Evolutionary conservation across 2,329 filamentous ascomycete species (phyloP).

Genomic region (Penicillium sp.): DNA sequence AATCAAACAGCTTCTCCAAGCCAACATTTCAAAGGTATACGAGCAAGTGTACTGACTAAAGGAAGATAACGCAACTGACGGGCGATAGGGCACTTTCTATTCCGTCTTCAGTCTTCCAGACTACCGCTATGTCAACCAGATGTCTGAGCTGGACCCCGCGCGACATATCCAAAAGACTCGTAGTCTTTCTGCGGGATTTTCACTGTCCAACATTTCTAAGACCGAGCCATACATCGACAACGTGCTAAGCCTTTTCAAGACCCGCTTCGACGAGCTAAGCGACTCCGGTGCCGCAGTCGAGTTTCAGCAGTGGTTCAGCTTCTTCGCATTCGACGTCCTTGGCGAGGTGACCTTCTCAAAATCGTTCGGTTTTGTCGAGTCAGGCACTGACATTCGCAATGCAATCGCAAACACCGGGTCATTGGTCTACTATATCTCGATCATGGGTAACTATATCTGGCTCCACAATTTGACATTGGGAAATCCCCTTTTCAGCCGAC

Average conservation of each 20-base stretch:
- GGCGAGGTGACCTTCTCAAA: slow-evolving; percentile 1
- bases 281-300: not conserved
- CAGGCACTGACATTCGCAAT: not conserved
- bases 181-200: not conserved
- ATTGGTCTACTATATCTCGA: not conserved
- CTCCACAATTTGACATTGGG: not conserved
- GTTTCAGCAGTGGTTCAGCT: slow-evolving; percentile 1
- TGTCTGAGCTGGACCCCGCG: not conserved
- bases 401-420: not conserved
- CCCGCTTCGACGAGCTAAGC: not conserved
- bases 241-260: not conserved
- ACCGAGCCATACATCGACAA: not conserved
- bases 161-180: not conserved
- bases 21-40: not conserved
- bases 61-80: not conserved
- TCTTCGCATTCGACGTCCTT: not conserved
- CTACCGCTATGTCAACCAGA: not conserved
- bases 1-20: not conserved
- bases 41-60: not conserved
- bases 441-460: slow-evolving; percentile 1
- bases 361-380: not conserved
- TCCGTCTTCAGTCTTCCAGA: not conserved
- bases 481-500: not conserved
- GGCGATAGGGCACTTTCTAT: not conserved
- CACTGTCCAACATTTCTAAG: not conserved